Evolutionary conservation across 2,329 filamentous ascomycete species (phyloP).

Genomic region (Bertia moriformis): DNA sequence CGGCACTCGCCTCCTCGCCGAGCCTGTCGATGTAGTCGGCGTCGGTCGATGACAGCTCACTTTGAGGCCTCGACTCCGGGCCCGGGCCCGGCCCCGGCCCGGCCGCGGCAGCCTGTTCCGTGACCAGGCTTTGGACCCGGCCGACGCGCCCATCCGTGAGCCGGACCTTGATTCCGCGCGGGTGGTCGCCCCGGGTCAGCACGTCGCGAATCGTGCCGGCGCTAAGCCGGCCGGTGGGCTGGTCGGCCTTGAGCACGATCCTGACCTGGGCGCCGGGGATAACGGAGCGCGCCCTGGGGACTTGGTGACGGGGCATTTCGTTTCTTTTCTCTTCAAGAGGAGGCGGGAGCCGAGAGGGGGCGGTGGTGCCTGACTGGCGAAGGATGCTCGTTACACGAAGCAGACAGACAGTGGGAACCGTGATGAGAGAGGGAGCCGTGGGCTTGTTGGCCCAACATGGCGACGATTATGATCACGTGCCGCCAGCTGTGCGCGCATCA

Average conservation of each 20-base stretch:
- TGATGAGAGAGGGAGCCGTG: too few species aligned
- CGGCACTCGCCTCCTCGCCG: too few species aligned
- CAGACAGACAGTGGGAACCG: too few species aligned
- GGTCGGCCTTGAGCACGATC: slow-evolving; percentile 64
- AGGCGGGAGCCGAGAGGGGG: too few species aligned
- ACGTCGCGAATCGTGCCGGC: slow-evolving; percentile 51
- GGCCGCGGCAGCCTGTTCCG: slow-evolving; percentile 6
- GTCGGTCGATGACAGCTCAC: slow-evolving; percentile 2
- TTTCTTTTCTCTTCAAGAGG: too few species aligned
- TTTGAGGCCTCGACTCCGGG: slow-evolving; percentile 1
- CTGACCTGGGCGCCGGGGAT: slow-evolving; percentile 49
- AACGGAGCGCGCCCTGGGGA: slow-evolving; percentile 20
- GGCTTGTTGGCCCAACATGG: too few species aligned
- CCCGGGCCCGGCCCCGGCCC: slow-evolving; percentile 1
- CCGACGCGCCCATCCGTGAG: slow-evolving; percentile 59
- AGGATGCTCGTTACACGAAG: too few species aligned
- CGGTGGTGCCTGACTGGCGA: too few species aligned
- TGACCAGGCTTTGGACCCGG: slow-evolving; percentile 50
- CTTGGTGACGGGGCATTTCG: too few species aligned
- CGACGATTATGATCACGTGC: too few species aligned
- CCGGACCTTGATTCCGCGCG: slow-evolving; percentile 66
- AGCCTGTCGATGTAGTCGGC: too few species aligned
- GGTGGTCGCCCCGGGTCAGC: slow-evolving; percentile 61
- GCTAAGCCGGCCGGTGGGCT: slow-evolving; percentile 59
- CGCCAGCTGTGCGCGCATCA: too few species aligned